Percentiles rank a stretch among this genome's conserved stretches.
Conservation (phyloP, 352 stramenopile genomes). For the Blastocystis sp. region DNA sequence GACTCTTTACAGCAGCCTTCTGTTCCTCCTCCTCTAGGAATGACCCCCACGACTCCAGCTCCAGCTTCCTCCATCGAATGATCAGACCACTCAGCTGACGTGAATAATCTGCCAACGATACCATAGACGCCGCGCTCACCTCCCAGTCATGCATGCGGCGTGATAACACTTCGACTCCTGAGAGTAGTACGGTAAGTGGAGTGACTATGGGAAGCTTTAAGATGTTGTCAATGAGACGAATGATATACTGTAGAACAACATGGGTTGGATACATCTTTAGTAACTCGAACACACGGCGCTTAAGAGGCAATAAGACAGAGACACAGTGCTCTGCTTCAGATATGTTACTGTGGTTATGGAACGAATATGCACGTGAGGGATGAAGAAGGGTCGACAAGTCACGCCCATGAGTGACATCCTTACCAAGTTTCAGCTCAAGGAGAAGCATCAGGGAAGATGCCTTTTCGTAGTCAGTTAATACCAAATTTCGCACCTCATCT, state of each 20-base stretch:
- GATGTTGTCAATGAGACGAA: constrained; percentile 71
- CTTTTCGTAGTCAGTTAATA: constrained; percentile 18
- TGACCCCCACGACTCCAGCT: constrained; percentile 91
- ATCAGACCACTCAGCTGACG: constrained; percentile 84
- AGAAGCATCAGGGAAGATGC: not conserved
- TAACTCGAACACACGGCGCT: constrained; percentile 50
- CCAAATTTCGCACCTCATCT: not conserved
- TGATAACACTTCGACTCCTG: constrained; percentile 88
- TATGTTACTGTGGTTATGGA: constrained; percentile 57
- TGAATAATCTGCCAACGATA: constrained; percentile 83
- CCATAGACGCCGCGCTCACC: constrained; percentile 82
- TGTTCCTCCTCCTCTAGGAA: constrained; percentile 80
- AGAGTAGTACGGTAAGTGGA: constrained; percentile 79
- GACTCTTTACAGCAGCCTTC: constrained; percentile 60
- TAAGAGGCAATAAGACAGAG: not conserved
- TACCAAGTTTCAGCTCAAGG: constrained; percentile 10
- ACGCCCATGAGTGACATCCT: constrained; percentile 22
- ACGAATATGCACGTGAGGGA: constrained; percentile 11
- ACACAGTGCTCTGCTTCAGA: constrained; percentile 33
- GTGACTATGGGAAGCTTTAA: constrained; percentile 68
- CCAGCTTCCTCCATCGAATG: constrained; percentile 90
- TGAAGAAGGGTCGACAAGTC: not conserved
- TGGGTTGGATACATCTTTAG: constrained; percentile 58
- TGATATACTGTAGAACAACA: constrained; percentile 26
- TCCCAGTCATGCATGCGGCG: constrained; percentile 97